Conservation (phyloP, 2,329 filamentous ascomycete genomes). For the Periconia sp. region DNA sequence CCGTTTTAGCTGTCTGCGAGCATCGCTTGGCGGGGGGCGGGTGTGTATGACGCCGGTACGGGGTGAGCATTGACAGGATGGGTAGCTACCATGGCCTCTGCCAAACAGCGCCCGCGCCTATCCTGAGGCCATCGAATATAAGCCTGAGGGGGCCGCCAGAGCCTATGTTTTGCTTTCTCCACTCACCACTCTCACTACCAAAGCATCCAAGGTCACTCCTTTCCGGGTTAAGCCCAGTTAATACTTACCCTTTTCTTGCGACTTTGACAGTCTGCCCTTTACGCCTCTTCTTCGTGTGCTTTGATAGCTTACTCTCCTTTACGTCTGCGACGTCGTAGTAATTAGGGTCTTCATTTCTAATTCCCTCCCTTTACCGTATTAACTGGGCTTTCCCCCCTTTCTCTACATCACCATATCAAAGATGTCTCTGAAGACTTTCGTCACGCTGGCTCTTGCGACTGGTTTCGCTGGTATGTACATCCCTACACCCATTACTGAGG, state of each 20-base stretch:
- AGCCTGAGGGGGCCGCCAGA: constrained; percentile 27
- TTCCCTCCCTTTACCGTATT: constrained; percentile 27
- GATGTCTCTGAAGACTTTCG: constrained; percentile 37
- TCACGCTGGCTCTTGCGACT: constrained; percentile 37
- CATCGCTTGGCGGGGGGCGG: constrained; percentile 32
- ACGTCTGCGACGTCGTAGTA: constrained; percentile 42
- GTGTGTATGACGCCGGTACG: constrained; percentile 22
- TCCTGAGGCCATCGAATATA: constrained; percentile 28
- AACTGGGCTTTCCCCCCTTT: constrained; percentile 20
- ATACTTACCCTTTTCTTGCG: constrained; percentile 31
- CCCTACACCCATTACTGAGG: background rate
- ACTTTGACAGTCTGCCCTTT: constrained; percentile 45
- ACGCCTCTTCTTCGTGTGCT: no score
- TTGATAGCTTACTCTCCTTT: no score
- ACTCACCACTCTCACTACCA: constrained; percentile 22
- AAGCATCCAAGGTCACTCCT: constrained; percentile 16
- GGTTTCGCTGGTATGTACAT: constrained; percentile 36
- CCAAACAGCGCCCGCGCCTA: constrained; percentile 4
- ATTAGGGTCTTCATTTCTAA: constrained; percentile 24
- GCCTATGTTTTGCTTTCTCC: constrained; percentile 12
- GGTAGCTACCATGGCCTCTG: constrained; percentile 4
- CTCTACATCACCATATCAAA: constrained; percentile 14
- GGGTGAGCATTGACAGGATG: constrained; percentile 11
- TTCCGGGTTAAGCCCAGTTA: constrained; percentile 27
- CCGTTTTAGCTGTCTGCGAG: constrained; percentile 26